Base-by-base conservation (phyloP, 2,329 filamentous ascomycete genomes). In the Aspergillus sp. region DNA sequence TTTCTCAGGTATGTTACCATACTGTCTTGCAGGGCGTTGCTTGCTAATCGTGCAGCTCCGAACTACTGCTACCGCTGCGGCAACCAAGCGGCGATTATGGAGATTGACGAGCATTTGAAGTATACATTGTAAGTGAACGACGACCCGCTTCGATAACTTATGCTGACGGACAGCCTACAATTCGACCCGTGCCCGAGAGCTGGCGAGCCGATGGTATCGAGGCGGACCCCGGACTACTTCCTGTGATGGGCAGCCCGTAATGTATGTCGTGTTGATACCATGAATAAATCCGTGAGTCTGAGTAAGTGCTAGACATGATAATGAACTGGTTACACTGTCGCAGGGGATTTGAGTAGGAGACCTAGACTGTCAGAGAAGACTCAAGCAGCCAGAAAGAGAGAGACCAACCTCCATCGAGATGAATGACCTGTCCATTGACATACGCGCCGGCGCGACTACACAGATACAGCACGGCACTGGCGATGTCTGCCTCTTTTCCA, bases 51-150 rank as follows among this genome's bases (percentile, higher is more conserved):
- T 12, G 24, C 40, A 71, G 82, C 82, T 33, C 82, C 82, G 42
- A 88, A 88, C 63, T 96, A 96, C 72, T 96, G 89, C 70, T 95
- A 96, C 72, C 78, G 91, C 61, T 98, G 91, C 58, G 91, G 91
- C 57, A 98, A 98, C 66, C 91, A 96, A 66, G 91, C 91, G 36
- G 91, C 91, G n/a, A 96, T 98, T 62, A 98, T 98, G 91, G 91
- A 96, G 67, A 98, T 98, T 63, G 91, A 96, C 48, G 91, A 98
- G 68, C 88, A 96, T 63, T 69, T 98, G 58, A 96, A 98, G 72
- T 98, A 96, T 67, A 96, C 91, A 55, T 96, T 98, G 89, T 95
- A 75, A 64, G 86, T 79, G 17, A 24, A n/a, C n/a, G n/a, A n/a
- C n/a, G n/a, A n/a, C n/a, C n/a, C n/a, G n/a, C n/a, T n/a, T 24